Conservation (phyloP, 108 stramenopile genomes). For the Seminavis robusta region DNA sequence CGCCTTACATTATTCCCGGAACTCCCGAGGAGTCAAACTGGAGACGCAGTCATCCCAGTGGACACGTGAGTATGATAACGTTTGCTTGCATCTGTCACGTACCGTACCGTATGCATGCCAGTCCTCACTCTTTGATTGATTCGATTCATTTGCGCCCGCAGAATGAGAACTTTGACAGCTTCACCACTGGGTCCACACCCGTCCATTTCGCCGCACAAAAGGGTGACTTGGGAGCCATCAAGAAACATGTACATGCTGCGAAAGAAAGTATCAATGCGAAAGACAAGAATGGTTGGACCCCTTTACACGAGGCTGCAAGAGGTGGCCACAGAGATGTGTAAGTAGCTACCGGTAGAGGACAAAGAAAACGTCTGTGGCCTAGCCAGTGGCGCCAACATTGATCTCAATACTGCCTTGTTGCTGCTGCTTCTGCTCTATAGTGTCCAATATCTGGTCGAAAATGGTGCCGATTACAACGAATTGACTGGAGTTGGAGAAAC, state of each 20-base stretch:
- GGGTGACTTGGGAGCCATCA: slow-evolving; percentile 52
- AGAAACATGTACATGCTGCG: slow-evolving; percentile 37
- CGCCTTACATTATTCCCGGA: slow-evolving; percentile 61
- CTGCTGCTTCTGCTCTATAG: no score
- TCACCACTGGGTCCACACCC: slow-evolving; percentile 55
- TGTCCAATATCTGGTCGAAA: slow-evolving; percentile 58
- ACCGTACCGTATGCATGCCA: no score
- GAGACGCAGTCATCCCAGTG: slow-evolving; percentile 43
- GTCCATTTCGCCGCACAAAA: slow-evolving; percentile 67
- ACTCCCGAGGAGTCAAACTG: slow-evolving; percentile 67
- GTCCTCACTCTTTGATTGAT: no score
- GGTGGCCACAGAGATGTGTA: slow-evolving; percentile 75
- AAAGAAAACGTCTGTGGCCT: no score
- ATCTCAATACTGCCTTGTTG: no score
- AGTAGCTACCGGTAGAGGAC: no score
- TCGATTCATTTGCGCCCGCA: background rate
- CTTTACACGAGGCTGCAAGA: slow-evolving; percentile 74
- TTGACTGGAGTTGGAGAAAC: slow-evolving; percentile 45
- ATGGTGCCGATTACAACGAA: slow-evolving; percentile 74
- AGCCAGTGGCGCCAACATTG: no score
- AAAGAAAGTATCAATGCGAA: slow-evolving; percentile 55
- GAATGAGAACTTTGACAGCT: slow-evolving; percentile 24
- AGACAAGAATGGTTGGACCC: slow-evolving; percentile 86
- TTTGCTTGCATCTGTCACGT: background rate
- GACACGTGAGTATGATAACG: background rate